Conservation (phyloP, 192 early-diverging fungal genomes). For the Phlyctochytrium planicorne region DNA sequence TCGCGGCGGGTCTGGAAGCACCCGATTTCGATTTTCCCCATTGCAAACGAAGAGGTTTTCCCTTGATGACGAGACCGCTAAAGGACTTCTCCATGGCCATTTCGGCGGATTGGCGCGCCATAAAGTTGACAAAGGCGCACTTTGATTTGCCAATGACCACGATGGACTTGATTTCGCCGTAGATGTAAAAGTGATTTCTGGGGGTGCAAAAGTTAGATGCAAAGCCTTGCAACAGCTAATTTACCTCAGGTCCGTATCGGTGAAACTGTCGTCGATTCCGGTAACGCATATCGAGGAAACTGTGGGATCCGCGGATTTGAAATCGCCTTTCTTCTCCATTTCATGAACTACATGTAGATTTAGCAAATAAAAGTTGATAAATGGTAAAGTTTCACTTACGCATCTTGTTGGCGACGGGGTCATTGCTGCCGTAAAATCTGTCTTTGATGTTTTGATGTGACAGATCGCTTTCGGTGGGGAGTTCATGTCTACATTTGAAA, state of each 20-base stretch:
- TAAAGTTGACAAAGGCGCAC: constrained; percentile 92
- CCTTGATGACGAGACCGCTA: constrained; percentile 72
- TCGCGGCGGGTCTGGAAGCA: neutral
- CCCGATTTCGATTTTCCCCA: constrained; percentile 67
- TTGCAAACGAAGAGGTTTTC: constrained; percentile 66
- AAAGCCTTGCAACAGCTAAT: neutral
- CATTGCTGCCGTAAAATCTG: constrained; percentile 91
- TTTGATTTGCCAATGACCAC: constrained; percentile 74
- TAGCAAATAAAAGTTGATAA: neutral
- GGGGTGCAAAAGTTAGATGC: constrained; percentile 10
- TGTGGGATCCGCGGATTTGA: constrained; percentile 74
- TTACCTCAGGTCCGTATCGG: constrained; percentile 69
- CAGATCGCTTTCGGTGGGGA: constrained; percentile 80
- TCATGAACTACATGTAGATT: neutral
- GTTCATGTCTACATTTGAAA: constrained; percentile 63
- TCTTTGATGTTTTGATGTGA: constrained; percentile 93
- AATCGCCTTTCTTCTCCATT: constrained; percentile 5
- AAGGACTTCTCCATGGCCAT: constrained; percentile 67
- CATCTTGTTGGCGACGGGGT: constrained; percentile 90
- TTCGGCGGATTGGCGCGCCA: constrained; percentile 78
- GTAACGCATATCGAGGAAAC: constrained; percentile 87
- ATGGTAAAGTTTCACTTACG: too few species aligned
- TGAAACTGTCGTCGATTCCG: constrained; percentile 71
- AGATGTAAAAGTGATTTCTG: constrained; percentile 72
- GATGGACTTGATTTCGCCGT: constrained; percentile 88